Evolutionary conservation across 768 basidiomycete species (phyloP).

Genomic region (Boletales sp.): DNA sequence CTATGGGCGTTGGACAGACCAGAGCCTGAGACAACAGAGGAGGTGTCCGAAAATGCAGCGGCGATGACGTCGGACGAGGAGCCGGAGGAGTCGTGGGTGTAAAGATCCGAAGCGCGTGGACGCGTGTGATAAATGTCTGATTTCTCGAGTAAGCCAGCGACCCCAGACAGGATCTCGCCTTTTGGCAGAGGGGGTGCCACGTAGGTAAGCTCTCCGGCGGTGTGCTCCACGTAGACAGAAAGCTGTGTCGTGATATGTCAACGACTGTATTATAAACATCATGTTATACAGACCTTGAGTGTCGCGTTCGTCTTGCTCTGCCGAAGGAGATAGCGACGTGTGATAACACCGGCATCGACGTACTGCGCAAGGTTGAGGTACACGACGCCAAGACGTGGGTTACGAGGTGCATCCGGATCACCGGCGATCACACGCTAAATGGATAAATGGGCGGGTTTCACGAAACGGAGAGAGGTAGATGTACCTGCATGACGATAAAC

Average conservation of each 20-base stretch:
- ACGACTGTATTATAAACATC: background rate
- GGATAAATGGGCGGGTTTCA: background rate
- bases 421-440: slow-evolving; percentile 52
- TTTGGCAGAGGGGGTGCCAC: slow-evolving; percentile 65
- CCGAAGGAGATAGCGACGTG: slow-evolving; percentile 61
- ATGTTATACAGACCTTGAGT: slow-evolving; percentile 48
- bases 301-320: slow-evolving; percentile 80
- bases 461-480: background rate
- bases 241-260: slow-evolving; percentile 38
- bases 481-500: slow-evolving; percentile 58
- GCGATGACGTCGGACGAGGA: slow-evolving; percentile 27
- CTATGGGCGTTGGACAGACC: background rate
- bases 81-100: slow-evolving; percentile 19
- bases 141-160: slow-evolving; percentile 55
- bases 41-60: slow-evolving; percentile 13
- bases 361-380: slow-evolving; percentile 76
- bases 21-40: slow-evolving; percentile 18
- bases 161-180: slow-evolving; percentile 68
- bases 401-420: slow-evolving; percentile 52
- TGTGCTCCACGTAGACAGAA: slow-evolving; percentile 52
- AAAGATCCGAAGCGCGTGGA: slow-evolving; percentile 50
- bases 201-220: slow-evolving; percentile 54
- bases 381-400: slow-evolving; percentile 61
- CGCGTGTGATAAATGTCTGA: slow-evolving; percentile 52
- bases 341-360: slow-evolving; percentile 52